Evolutionary conservation across 805 yeast genomes (phyloP).

Genomic region (Monosporozyma servazzii): DNA sequence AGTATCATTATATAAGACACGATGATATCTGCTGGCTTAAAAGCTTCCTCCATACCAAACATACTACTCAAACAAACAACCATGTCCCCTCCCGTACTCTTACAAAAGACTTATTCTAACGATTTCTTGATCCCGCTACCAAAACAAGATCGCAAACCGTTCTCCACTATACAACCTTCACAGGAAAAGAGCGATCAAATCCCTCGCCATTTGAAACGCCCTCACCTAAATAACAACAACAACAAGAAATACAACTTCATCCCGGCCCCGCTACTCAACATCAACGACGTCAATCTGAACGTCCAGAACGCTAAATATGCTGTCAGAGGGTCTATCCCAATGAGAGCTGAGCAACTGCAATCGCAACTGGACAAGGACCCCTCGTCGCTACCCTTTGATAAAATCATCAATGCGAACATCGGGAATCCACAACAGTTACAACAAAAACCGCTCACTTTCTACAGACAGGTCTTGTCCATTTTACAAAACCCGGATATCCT

Average conservation of each 20-base stretch:
- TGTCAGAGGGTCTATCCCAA: slow-evolving; percentile 90
- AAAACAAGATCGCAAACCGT: background rate
- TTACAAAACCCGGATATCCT: slow-evolving; percentile 77
- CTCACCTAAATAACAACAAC: background rate
- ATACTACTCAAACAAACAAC: background rate
- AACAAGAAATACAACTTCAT: slow-evolving; percentile 13
- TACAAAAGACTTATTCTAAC: background rate
- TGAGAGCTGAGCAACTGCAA: slow-evolving; percentile 79
- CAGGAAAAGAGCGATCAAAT: background rate
- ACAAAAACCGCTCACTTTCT: slow-evolving; percentile 91
- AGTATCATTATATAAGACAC: background rate
- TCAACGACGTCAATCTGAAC: slow-evolving; percentile 55
- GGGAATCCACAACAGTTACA: slow-evolving; percentile 98
- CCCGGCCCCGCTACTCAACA: slow-evolving; percentile 32
- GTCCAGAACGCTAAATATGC: slow-evolving; percentile 89
- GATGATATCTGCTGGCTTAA: background rate
- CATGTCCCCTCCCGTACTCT: slow-evolving; percentile 1
- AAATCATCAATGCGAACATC: slow-evolving; percentile 82
- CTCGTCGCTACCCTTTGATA: slow-evolving; percentile 60
- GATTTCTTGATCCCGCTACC: background rate
- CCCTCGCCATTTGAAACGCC: slow-evolving; percentile 1
- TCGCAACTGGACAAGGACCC: slow-evolving; percentile 45
- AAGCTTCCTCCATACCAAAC: background rate
- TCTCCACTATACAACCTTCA: background rate
- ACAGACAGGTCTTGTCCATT: slow-evolving; percentile 79